Conservation (phyloP, 306 rosid genomes). For the Herpetospermum pedunculosum region DNA sequence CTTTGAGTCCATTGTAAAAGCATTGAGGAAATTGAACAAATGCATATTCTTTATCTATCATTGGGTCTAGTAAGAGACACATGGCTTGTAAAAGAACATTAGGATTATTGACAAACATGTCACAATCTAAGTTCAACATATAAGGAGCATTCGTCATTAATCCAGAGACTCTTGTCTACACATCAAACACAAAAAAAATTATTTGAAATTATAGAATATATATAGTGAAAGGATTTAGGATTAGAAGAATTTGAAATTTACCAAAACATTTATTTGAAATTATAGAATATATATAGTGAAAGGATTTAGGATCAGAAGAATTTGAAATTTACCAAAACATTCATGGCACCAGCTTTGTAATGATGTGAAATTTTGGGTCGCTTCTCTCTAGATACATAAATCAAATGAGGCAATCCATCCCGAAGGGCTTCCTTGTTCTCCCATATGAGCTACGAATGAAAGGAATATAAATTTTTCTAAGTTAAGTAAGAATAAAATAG, state of each 20-base stretch:
- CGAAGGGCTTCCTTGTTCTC: conserved; percentile 28
- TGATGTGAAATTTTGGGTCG: conserved; percentile 36
- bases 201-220: background rate
- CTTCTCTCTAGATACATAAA: conserved; percentile 64
- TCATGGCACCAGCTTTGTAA: conserved; percentile 77
- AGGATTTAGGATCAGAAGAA: background rate
- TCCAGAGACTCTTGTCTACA: conserved; percentile 52
- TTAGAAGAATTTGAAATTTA: background rate
- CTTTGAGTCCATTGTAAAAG: conserved; percentile 33
- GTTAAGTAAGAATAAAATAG: background rate
- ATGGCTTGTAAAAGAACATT: conserved; percentile 23
- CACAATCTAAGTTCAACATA: conserved; percentile 55
- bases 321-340: conserved; percentile 29
- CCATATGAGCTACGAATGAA: conserved; percentile 32
- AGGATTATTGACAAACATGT: conserved; percentile 57
- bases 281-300: background rate
- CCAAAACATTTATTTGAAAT: conserved; percentile 10
- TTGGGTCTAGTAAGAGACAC: conserved; percentile 34
- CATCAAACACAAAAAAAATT: background rate
- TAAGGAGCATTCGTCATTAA: conserved; percentile 68
- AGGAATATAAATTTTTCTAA: too few species aligned
- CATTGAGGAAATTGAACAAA: conserved; percentile 47
- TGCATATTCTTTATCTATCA: conserved; percentile 35
- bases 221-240: background rate
- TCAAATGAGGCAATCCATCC: conserved; percentile 42